Evolutionary conservation across 2,329 filamentous ascomycete genomes (phyloP).

Genomic region (Aspergillus floridensis): DNA sequence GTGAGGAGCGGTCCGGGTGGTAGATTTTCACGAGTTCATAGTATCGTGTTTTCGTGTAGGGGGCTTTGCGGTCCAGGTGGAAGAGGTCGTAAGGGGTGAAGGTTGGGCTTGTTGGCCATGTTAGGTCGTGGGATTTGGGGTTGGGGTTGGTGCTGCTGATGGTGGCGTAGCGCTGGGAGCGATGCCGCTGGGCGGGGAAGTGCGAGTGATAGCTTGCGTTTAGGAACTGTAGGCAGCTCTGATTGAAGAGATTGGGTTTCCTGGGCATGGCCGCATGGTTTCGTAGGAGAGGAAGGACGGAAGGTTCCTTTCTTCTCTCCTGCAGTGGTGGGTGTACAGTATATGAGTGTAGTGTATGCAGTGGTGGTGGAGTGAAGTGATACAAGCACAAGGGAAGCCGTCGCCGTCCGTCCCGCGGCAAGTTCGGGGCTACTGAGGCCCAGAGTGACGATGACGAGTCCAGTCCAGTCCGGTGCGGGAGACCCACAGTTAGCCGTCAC

Average conservation of each 20-base stretch:
- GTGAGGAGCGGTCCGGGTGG: conserved; percentile 70
- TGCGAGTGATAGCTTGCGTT: conserved; percentile 20
- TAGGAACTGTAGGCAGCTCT: conserved; percentile 38
- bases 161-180: conserved; percentile 17
- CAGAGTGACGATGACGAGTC: no score
- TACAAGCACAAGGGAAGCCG: not conserved
- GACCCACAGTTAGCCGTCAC: not conserved
- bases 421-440: not conserved
- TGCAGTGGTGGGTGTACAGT: not conserved
- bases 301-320: conserved; percentile 12
- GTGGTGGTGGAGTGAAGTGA: not conserved
- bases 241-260: conserved; percentile 36
- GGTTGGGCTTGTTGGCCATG: conserved; percentile 44
- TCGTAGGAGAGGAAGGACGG: conserved; percentile 20
- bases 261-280: conserved; percentile 48
- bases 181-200: no score
- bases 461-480: no score
- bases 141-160: conserved; percentile 35
- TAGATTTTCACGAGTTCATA: conserved; percentile 94
- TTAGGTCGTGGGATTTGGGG: conserved; percentile 29
- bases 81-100: conserved; percentile 89
- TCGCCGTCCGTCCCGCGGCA: not conserved
- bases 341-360: not conserved
- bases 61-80: conserved; percentile 56
- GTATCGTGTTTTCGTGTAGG: conserved; percentile 80